Percentiles rank a stretch among this genome's conserved stretches.
phyloP scores from a whole-genome alignment of 2,329 filamentous ascomycete genomes.

The Emericellopsis cladophorae region DNA sequence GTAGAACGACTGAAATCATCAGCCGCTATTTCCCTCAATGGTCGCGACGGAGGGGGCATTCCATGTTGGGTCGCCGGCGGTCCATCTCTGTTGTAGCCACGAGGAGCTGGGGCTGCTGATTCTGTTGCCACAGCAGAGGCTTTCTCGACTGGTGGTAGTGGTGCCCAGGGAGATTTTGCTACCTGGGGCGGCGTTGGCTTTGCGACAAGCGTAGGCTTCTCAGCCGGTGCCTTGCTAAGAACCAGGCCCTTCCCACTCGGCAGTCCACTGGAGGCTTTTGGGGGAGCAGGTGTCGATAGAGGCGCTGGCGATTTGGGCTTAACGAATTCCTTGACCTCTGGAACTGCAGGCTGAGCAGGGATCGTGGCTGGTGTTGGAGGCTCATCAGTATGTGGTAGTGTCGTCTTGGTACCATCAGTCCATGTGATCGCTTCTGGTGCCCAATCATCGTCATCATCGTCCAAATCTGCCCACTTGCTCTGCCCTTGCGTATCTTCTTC shows the following conservation, averaged over 20 bases:
- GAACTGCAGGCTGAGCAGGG: slow-evolving; percentile 13
- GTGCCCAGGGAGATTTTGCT: slow-evolving; percentile 84
- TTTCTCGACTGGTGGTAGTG: slow-evolving; percentile 74
- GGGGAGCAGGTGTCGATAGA: slow-evolving; percentile 10
- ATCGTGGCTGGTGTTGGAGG: slow-evolving; percentile 6
- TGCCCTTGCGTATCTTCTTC: slow-evolving; percentile 58
- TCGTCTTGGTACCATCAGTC: slow-evolving; percentile 79
- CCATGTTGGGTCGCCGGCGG: slow-evolving; percentile 42
- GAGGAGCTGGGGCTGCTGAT: slow-evolving; percentile 23
- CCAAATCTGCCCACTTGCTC: slow-evolving; percentile 81
- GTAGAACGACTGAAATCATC: slow-evolving; percentile 83
- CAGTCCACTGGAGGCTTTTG: slow-evolving; percentile 23
- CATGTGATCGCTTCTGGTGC: slow-evolving; percentile 75
- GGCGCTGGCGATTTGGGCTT: slow-evolving; percentile 32
- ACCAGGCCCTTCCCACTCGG: slow-evolving; percentile 48
- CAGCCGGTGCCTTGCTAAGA: slow-evolving; percentile 49
- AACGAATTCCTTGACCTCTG: slow-evolving; percentile 18
- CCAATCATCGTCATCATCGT: slow-evolving; percentile 83
- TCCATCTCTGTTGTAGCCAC: slow-evolving; percentile 27
- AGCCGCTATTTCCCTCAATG: slow-evolving; percentile 69
- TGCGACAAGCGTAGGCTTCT: slow-evolving; percentile 61
- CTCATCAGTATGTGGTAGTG: slow-evolving; percentile 52
- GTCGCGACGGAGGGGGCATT: slow-evolving; percentile 26
- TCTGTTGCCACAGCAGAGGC: slow-evolving; percentile 58
- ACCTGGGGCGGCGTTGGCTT: slow-evolving; percentile 59